Base-by-base conservation (phyloP, 305 asterid genomes). In the Fraxinus dipetala region DNA sequence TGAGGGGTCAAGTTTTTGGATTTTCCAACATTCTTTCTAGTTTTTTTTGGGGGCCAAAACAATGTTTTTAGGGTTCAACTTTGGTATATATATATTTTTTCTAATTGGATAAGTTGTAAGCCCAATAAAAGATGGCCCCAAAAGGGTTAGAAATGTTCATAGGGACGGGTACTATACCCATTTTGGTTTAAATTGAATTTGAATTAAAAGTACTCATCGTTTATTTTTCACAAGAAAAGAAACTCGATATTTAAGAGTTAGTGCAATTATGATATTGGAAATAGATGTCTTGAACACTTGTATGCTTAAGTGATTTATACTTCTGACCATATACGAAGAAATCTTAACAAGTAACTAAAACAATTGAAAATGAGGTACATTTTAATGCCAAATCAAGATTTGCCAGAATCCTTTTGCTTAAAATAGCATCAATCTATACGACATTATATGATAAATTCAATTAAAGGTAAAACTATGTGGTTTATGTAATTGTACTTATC, bases 11-110 rank as follows among this genome's bases (percentile, higher is more conserved):
- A 77, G 31, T 76, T 38, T 48, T 20, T 80, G 16, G 36, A 32
- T 59, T 80, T 69, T 74, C 84, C 85, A 88, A 83, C 89, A 82
- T 84, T 87, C 88, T 85, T 84, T 82, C 26, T 30, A 22, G 14
- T 31, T 32, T 7, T 6, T 75, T 40, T 75, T 40, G 6, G 43
- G 6, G 9, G 65, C 18, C 65, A n/a, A 56, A 56, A 56, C 26
- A 54, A 6, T 6, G 67, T 18, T 56, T 54, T 18, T 1, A 7
- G 79, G 83, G 80, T 75, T 38, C 59, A 45, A 63, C 30, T 30
- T 78, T 79, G 26, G 26, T 24, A 1, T 24, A 31, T 32, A 35
- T 35, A 2, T 38, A 34, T 75, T 75, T 83, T 48, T 0, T 26
- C 76, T 10, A 16, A 20, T 69, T 30, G 61, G 56, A 80, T 75